Base-by-base conservation (phyloP, 106 monocot species). In the Vanilla planifolia region DNA sequence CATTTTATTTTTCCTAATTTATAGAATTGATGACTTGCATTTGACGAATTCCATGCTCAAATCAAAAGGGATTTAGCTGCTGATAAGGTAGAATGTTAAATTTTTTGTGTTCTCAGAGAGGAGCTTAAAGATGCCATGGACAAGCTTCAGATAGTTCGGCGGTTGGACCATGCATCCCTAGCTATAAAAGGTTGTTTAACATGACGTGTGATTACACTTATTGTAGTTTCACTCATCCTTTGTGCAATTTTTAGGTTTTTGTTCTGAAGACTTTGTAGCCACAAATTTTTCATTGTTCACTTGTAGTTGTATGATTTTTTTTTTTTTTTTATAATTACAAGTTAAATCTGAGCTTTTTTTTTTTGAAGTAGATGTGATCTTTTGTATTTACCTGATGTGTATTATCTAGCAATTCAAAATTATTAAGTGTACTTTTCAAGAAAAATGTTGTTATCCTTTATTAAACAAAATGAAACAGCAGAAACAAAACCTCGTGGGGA, bases 131-230 rank as follows among this genome's bases (percentile, higher is more conserved):
- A 79, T 70, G 75, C 92, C n/a, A 33, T 80, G 41, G 87, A 98
- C 43, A 92, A 98, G 82, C 86, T 98, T 48, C 57, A 73, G 67
- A 73, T 61, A 63, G 68, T 77, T 82, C 66, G 62, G 22, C 72
- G 59, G 51, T 55, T 72, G 32, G 64, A 32, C 17, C 42, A 43
- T 8, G 52, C 72, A 11, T 84, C 87, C 56, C 63, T 63, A n/a
- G 36, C 63, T 16, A 8, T 82, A 11, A 81, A 69, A 77, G 92
- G 92, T 92, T 64, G 52, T 5, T 32, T 34, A 17, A 19, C 26
- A 51, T 25, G 15, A 3, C 23, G 25, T 5, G 11, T 23, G 26
- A 48, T 64, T 2, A 3, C 20, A 28, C 21, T 36, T 19, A 14
- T 3, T 17, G 6, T 29, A 17, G 16, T 51, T 51, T 51, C 26